Percentiles rank a stretch among this genome's conserved stretches.
Evolutionary conservation across 352 stramenopile species (phyloP).

Genomic region (Phytophthora ohioensis): DNA sequence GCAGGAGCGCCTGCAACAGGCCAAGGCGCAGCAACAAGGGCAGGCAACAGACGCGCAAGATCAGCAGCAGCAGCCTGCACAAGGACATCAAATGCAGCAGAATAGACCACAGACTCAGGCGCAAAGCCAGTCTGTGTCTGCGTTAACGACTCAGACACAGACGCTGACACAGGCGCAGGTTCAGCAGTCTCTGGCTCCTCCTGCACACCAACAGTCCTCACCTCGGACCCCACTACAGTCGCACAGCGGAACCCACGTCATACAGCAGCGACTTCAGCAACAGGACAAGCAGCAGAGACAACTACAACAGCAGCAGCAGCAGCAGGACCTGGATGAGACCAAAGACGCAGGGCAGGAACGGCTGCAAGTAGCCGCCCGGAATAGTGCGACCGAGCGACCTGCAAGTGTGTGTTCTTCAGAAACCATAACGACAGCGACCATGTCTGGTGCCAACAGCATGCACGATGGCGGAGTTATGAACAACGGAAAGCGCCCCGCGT

Average conservation of each 20-base stretch:
- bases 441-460: neutral
- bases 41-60: conserved; percentile 8
- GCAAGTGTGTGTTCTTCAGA: conserved; percentile 1
- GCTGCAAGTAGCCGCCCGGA: conserved; percentile 7
- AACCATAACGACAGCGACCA: conserved; percentile 8
- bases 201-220: neutral
- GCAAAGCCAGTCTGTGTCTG: conserved; percentile 6
- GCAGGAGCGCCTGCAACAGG: conserved; percentile 44
- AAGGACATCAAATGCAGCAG: neutral
- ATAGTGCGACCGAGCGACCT: conserved; percentile 20
- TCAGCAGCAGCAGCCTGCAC: conserved; percentile 1
- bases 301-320: conserved; percentile 17
- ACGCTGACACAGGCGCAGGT: conserved; percentile 11
- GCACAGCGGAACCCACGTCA: conserved; percentile 13
- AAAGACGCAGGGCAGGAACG: conserved; percentile 21
- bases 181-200: conserved; percentile 7
- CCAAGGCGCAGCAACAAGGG: conserved; percentile 27
- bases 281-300: conserved; percentile 13
- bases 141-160: conserved; percentile 13
- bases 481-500: conserved; percentile 24
- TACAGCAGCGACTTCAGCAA: conserved; percentile 22
- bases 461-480: conserved; percentile 2
- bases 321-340: conserved; percentile 22
- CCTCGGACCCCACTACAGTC: conserved; percentile 5
- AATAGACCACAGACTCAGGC: conserved; percentile 2